Evolutionary conservation across 306 rosid species (phyloP).

Genomic region (Coriaria nepalensis): DNA sequence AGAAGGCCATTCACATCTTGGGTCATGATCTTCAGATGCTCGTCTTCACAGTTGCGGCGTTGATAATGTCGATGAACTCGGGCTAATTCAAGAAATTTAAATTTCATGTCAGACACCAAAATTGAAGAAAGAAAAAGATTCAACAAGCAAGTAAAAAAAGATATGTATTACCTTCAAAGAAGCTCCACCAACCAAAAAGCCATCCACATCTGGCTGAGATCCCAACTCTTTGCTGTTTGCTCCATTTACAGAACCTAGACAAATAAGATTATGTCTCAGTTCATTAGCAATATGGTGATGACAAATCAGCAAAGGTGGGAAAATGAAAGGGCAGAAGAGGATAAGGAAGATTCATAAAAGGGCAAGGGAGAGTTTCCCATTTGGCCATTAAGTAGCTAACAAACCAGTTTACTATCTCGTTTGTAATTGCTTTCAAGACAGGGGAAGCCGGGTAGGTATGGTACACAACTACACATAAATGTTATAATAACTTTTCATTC

Average conservation of each 20-base stretch:
- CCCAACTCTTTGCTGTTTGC: conserved; percentile 81
- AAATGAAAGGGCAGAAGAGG: background rate
- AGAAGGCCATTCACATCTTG: background rate
- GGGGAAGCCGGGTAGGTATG: too few relatives aligned
- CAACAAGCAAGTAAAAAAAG: background rate
- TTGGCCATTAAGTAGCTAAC: too few relatives aligned
- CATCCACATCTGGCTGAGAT: conserved; percentile 71
- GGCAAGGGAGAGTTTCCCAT: too few relatives aligned
- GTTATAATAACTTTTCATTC: too few relatives aligned
- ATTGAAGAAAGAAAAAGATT: conserved; percentile 9
- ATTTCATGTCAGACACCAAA: conserved; percentile 10
- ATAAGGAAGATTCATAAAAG: too few relatives aligned
- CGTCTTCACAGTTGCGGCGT: conserved; percentile 60
- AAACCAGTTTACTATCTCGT: too few relatives aligned
- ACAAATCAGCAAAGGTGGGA: background rate
- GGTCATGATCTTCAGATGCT: conserved; percentile 18
- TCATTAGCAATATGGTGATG: too few relatives aligned
- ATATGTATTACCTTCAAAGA: conserved; percentile 45
- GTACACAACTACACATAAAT: too few relatives aligned
- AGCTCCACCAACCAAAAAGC: conserved; percentile 96
- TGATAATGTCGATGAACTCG: conserved; percentile 81
- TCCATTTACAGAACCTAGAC: conserved; percentile 81
- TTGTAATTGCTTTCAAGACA: too few relatives aligned
- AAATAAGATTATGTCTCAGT: background rate
- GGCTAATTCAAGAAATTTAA: conserved; percentile 24